These are phyloP conservation scores for Amanita pseudoporphyria DNA, from an alignment of 768 basidiomycete genomes.

Conservation along the genomic window DNA sequence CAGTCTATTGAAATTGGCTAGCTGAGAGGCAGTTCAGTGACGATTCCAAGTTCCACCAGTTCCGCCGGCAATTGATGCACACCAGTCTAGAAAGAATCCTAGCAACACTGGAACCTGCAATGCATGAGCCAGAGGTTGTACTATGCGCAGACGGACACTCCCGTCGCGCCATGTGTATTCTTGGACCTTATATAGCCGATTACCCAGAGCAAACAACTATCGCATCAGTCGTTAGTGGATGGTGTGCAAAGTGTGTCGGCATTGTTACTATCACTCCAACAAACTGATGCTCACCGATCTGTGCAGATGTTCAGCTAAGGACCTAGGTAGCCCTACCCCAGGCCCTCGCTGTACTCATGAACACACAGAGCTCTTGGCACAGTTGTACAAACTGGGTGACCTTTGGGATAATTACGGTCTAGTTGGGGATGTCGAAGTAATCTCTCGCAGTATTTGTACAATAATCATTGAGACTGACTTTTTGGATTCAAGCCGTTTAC, in stretches of 20 bases:
- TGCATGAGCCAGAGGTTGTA: conserved; percentile 11
- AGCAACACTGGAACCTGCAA: conserved; percentile 2
- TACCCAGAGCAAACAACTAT: conserved; percentile 17
- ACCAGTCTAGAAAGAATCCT: neutral
- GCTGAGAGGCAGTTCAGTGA: neutral
- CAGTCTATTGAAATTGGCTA: neutral
- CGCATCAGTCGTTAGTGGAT: no score
- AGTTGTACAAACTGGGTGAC: conserved; percentile 5
- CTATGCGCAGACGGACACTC: conserved; percentile 17
- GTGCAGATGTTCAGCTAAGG: neutral
- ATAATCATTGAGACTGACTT: no score
- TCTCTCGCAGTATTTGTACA: no score
- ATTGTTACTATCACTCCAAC: conserved; percentile 4
- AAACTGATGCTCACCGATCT: conserved; percentile 4
- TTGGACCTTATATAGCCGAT: conserved; percentile 19
- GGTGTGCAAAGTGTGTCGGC: conserved; percentile 14
- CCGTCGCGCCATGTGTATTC: conserved; percentile 10
- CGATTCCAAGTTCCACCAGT: neutral
- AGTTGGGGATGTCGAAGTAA: no score
- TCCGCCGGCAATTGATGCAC: neutral
- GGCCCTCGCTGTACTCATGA: conserved; percentile 1
- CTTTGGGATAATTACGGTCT: no score
- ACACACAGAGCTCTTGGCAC: conserved; percentile 11
- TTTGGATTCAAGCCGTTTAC: no score
- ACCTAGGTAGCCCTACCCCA: neutral